A percentile compares a stretch with the other conserved stretches of the same genome.
phyloP scores from a whole-genome alignment of 352 stramenopile species.

The Globisporangium camurandrum region DNA sequence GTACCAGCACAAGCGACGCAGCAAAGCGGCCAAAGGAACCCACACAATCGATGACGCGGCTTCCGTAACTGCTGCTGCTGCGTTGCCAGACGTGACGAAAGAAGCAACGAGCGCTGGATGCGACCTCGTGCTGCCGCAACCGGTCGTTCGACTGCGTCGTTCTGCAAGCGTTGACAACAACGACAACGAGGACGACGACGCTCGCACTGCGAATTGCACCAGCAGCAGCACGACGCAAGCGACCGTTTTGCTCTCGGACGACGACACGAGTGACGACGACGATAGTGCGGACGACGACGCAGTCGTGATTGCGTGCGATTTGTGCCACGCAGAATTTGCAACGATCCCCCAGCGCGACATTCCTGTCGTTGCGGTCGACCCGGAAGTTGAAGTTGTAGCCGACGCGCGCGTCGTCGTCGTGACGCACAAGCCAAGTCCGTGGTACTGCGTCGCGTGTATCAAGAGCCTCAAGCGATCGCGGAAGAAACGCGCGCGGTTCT shows the following conservation, averaged over 20 bases:
- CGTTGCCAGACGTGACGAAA: too few relatives aligned
- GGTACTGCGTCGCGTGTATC: slow-evolving; percentile 64
- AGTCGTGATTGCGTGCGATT: slow-evolving; percentile 67
- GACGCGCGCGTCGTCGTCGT: too few relatives aligned
- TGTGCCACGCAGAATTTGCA: slow-evolving; percentile 68
- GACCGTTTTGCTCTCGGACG: slow-evolving; percentile 36
- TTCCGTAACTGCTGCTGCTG: background rate
- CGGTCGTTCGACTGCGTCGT: slow-evolving; percentile 1
- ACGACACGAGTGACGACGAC: slow-evolving; percentile 28
- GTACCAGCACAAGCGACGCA: slow-evolving; percentile 7
- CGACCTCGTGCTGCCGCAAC: slow-evolving; percentile 3
- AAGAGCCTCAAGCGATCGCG: slow-evolving; percentile 63
- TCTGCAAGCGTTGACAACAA: slow-evolving; percentile 2
- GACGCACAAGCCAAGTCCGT: slow-evolving; percentile 60
- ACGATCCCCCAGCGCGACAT: too few relatives aligned
- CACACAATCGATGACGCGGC: background rate
- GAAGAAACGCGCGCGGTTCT: slow-evolving; percentile 74
- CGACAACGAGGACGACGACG: slow-evolving; percentile 1
- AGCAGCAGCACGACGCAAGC: too few relatives aligned
- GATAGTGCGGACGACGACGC: slow-evolving; percentile 30
- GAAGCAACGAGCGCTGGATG: background rate
- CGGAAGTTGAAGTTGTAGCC: too few relatives aligned
- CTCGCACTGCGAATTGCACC: slow-evolving; percentile 7
- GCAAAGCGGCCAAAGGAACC: slow-evolving; percentile 3
- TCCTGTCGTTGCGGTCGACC: too few relatives aligned